Percentiles rank a stretch among this genome's conserved stretches.
phyloP scores from a whole-genome alignment of 1,139 yeast species.

The Wickerhamomyces sp. region DNA sequence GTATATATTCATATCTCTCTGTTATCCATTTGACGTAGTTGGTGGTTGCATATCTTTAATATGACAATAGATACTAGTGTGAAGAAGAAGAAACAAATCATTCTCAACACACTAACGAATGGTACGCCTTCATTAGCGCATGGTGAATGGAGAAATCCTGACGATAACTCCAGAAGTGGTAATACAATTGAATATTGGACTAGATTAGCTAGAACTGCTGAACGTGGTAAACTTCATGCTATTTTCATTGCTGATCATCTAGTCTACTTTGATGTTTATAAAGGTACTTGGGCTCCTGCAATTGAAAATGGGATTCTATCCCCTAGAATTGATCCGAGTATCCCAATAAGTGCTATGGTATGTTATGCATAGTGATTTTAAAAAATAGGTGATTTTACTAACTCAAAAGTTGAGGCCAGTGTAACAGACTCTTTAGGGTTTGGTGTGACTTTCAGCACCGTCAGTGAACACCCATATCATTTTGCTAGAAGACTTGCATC shows the following conservation, averaged over 20 bases:
- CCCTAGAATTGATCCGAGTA: slow-evolving; percentile 32
- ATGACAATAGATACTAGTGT: too few species aligned
- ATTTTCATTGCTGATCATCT: slow-evolving; percentile 37
- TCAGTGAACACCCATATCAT: slow-evolving; percentile 36
- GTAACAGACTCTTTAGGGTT: slow-evolving; percentile 32
- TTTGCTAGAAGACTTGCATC: slow-evolving; percentile 36
- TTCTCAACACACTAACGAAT: neutral
- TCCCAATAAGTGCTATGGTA: slow-evolving; percentile 32
- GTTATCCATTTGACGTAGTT: too few species aligned
- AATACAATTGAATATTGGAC: slow-evolving; percentile 37
- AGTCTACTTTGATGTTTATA: slow-evolving; percentile 33
- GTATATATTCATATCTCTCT: too few species aligned
- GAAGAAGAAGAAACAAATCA: too few species aligned
- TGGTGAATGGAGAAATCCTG: slow-evolving; percentile 34
- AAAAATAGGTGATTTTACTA: too few species aligned
- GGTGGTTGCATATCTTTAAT: too few species aligned
- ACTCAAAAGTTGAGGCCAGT: too few species aligned
- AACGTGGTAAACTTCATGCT: slow-evolving; percentile 35
- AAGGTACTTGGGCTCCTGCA: slow-evolving; percentile 29
- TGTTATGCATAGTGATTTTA: too few species aligned
- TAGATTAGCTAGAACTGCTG: slow-evolving; percentile 32
- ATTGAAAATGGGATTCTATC: slow-evolving; percentile 31
- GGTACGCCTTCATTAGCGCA: slow-evolving; percentile 17
- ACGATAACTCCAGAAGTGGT: slow-evolving; percentile 29
- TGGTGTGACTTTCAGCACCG: slow-evolving; percentile 35